Base-by-base conservation (phyloP, 2,329 filamentous ascomycete species). In the Pseudogymnoascus sp. region DNA sequence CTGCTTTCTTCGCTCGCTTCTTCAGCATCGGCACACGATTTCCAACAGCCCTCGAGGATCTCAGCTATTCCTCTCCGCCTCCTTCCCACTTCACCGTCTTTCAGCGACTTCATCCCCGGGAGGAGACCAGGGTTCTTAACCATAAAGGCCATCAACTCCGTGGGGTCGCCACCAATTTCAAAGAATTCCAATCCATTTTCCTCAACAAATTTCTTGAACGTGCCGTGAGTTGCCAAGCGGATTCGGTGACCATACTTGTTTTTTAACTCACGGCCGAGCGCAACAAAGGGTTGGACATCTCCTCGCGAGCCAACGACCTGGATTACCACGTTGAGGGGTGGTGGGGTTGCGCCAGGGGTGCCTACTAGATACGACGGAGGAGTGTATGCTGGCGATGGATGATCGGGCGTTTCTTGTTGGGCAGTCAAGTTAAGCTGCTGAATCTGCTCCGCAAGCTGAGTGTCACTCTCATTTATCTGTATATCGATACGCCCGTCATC, bases 61-160 rank as follows among this genome's bases (percentile, higher is more conserved):
- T 90, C 83, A 64, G 85, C 84, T 62, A 96, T 90, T 16, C 88
- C 89, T 66, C 82, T 85, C 19, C 90, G 81, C 39, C 90, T 81
- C 74, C 86, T 88, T 43, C 83, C 86, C 61, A 96, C 84, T 71
- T 93, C 90, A 3, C 90, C 90, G 67, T 83, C 88, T 66, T 85
- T 86, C 61, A 95, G 76, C 1, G 88, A 86, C 61, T 92, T 87
- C 66, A 93, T 85, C 0, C 88, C 88, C 1, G 91, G 91, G 85
- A 95, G 90, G 36, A 96, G 78, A 0, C 90, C 90, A 0, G 91
- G 90, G 69, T 93, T 89, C 75, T 92, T 92, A 54, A 95, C 90
- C 91, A 95, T 95, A 71, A 92, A 95, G 3, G 90, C 89, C 88
- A 90, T 91, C 57, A 90, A 78, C 70, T 88, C 83, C 1, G 85